These are phyloP conservation scores for Punica granatum DNA, from an alignment of 345 rosid species.

Conservation along the genomic window DNA sequence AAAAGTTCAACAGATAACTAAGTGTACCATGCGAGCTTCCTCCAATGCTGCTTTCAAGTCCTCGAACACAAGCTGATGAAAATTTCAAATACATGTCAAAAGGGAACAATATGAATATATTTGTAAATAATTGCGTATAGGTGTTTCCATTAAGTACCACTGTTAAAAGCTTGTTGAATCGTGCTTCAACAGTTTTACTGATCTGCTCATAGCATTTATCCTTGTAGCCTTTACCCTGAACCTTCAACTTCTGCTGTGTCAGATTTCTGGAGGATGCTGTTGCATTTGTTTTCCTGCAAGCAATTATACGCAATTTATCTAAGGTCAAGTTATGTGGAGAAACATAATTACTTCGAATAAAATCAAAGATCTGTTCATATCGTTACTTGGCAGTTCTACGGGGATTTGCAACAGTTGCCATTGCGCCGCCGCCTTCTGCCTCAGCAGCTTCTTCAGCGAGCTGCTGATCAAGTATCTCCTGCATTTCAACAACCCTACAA, in stretches of 20 bases:
- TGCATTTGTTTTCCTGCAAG: slow-evolving; percentile 52
- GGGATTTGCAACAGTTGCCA: slow-evolving; percentile 89
- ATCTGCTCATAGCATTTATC: slow-evolving; percentile 96
- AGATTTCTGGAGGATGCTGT: slow-evolving; percentile 53
- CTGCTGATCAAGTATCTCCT: slow-evolving; percentile 97
- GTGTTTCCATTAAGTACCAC: slow-evolving; percentile 31
- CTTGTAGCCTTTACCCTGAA: slow-evolving; percentile 89
- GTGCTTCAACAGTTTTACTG: slow-evolving; percentile 76
- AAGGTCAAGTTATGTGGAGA: background rate
- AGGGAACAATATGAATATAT: background rate
- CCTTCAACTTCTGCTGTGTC: slow-evolving; percentile 63
- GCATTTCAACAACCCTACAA: slow-evolving; percentile 96
- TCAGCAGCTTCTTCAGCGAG: slow-evolving; percentile 99
- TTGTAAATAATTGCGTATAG: slow-evolving; percentile 6
- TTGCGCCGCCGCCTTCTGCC: slow-evolving; percentile 94
- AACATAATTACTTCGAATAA: slow-evolving; percentile 1
- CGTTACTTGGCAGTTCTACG: slow-evolving; percentile 81
- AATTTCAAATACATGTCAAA: slow-evolving; percentile 22
- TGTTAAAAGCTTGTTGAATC: slow-evolving; percentile 75
- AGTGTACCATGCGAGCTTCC: slow-evolving; percentile 81
- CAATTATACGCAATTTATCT: slow-evolving; percentile 6
- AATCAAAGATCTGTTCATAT: slow-evolving; percentile 7
- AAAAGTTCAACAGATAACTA: slow-evolving; percentile 5
- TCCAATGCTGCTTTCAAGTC: slow-evolving; percentile 95
- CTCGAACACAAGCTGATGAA: slow-evolving; percentile 69